Evolutionary conservation across 2,329 filamentous ascomycete species (phyloP).

Genomic region (Elsinoe arachidis): DNA sequence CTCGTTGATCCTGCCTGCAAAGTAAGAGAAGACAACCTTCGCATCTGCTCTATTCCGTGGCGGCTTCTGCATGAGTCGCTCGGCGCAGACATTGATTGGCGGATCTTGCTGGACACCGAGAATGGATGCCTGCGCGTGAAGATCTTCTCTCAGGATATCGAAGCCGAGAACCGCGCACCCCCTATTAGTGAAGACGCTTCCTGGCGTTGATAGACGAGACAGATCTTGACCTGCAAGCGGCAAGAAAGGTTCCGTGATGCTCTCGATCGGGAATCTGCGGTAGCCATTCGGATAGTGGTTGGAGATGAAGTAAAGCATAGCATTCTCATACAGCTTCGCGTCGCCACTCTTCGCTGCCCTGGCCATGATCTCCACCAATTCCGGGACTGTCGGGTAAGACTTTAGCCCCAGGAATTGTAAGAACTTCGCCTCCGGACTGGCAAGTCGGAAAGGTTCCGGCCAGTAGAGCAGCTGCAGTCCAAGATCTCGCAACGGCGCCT

Average conservation of each 20-base stretch:
- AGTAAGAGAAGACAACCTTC: slow-evolving; percentile 68
- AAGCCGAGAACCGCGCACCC: slow-evolving; percentile 72
- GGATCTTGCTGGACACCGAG: slow-evolving; percentile 83
- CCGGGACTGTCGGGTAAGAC: slow-evolving; percentile 59
- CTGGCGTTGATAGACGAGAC: slow-evolving; percentile 57
- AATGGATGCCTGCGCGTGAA: slow-evolving; percentile 73
- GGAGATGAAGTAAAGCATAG: slow-evolving; percentile 73
- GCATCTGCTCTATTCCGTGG: slow-evolving; percentile 61
- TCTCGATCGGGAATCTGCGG: slow-evolving; percentile 50
- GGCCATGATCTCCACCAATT: slow-evolving; percentile 71
- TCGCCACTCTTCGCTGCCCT: slow-evolving; percentile 47
- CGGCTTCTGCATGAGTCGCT: slow-evolving; percentile 61
- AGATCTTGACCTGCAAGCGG: slow-evolving; percentile 51
- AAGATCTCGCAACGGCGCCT: slow-evolving; percentile 58
- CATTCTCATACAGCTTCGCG: slow-evolving; percentile 51
- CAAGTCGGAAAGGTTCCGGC: slow-evolving; percentile 62
- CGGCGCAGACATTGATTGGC: slow-evolving; percentile 66
- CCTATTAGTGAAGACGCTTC: slow-evolving; percentile 74
- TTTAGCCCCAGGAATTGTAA: slow-evolving; percentile 65
- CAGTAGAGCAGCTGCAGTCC: slow-evolving; percentile 72
- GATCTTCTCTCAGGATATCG: slow-evolving; percentile 62
- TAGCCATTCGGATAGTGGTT: slow-evolving; percentile 76
- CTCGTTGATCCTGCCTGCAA: slow-evolving; percentile 68
- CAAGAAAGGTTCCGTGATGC: slow-evolving; percentile 43
- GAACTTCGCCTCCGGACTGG: slow-evolving; percentile 65